Conservation (phyloP, 352 stramenopile species). For the Ophiocytium majus region DNA sequence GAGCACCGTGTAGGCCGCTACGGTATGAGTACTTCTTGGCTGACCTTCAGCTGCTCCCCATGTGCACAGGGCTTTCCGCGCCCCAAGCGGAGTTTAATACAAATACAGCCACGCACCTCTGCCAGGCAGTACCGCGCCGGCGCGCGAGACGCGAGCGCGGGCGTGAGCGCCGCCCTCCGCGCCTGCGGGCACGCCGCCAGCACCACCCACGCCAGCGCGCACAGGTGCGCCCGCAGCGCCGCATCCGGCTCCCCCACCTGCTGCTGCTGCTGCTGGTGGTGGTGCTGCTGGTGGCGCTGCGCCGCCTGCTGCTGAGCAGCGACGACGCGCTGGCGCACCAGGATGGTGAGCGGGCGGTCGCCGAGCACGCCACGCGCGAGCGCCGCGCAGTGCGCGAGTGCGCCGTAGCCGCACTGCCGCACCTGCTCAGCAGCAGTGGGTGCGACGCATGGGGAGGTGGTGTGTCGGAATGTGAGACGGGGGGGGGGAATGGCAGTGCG, state of each 20-base stretch:
- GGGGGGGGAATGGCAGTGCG: too few relatives aligned
- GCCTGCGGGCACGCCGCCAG: not conserved
- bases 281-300: not conserved
- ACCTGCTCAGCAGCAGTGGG: constrained; percentile 11
- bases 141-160: not conserved
- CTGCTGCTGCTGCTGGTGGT: not conserved
- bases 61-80: too few relatives aligned
- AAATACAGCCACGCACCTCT: too few relatives aligned
- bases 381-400: constrained; percentile 8
- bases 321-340: not conserved
- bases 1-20: too few relatives aligned
- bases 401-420: constrained; percentile 3
- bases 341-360: not conserved
- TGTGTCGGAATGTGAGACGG: too few relatives aligned
- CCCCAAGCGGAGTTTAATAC: too few relatives aligned
- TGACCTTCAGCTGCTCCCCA: too few relatives aligned
- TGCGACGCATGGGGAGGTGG: too few relatives aligned
- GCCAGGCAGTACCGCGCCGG: not conserved
- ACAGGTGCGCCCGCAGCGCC: not conserved
- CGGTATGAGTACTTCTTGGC: too few relatives aligned
- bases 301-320: not conserved
- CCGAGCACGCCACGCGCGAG: not conserved
- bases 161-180: not conserved
- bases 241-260: not conserved
- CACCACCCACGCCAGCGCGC: not conserved